Evolutionary conservation across 805 yeast species (phyloP).

Genomic region (Kodamaea fukazawae): DNA sequence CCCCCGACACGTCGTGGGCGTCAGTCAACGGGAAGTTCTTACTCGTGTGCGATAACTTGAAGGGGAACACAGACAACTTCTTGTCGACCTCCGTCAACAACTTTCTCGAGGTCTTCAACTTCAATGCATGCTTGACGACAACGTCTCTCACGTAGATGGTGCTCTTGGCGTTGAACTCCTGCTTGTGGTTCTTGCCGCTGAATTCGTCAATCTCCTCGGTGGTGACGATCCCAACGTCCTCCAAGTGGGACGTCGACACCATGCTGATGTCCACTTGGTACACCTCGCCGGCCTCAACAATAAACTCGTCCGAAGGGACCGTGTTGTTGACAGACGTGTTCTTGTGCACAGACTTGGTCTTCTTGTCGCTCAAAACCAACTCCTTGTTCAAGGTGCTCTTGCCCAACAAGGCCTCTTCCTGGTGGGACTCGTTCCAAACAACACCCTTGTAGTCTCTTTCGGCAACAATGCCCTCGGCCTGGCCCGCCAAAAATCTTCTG

Average conservation of each 20-base stretch:
- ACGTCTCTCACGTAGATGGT: constrained; percentile 82
- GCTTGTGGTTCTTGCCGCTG: constrained; percentile 59
- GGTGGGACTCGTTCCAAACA: constrained; percentile 80
- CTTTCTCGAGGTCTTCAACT: constrained; percentile 69
- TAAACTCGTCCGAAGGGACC: constrained; percentile 70
- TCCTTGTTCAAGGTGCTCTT: constrained; percentile 36
- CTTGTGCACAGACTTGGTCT: constrained; percentile 6
- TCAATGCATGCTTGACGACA: constrained; percentile 75
- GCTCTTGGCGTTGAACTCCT: constrained; percentile 56
- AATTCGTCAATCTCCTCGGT: constrained; percentile 63
- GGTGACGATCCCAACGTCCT: constrained; percentile 65
- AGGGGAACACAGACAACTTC: constrained; percentile 82
- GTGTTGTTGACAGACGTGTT: constrained; percentile 29
- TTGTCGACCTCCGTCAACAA: constrained; percentile 70
- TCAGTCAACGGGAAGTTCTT: constrained; percentile 52
- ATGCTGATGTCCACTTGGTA: constrained; percentile 80
- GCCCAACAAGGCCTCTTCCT: constrained; percentile 57
- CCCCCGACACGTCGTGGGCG: constrained; percentile 28
- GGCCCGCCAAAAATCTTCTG: constrained; percentile 93
- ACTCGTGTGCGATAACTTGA: constrained; percentile 75
- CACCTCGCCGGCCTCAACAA: constrained; percentile 77
- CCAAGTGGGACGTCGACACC: constrained; percentile 58
- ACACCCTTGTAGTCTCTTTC: constrained; percentile 93
- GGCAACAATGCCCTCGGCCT: constrained; percentile 86
- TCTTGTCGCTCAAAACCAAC: constrained; percentile 37